Percentiles rank a stretch among this genome's conserved stretches.
These are phyloP conservation scores for Nakazawaea siamensis DNA, from an alignment of 805 yeast genomes.

Conservation along the genomic window DNA sequence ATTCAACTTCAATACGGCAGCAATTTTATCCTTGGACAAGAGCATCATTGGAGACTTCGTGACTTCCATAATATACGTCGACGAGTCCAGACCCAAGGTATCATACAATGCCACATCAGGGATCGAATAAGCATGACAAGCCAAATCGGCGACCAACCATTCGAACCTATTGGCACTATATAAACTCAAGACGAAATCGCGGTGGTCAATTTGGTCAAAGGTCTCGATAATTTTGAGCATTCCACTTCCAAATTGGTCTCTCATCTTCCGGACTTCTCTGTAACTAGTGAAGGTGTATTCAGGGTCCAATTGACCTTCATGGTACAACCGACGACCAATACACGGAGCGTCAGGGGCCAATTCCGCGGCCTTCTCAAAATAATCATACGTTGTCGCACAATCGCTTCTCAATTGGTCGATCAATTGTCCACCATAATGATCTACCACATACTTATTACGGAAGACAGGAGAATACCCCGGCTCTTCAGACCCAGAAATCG, in stretches of 20 bases:
- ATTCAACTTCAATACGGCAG: constrained; percentile 32
- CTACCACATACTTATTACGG: constrained; percentile 1
- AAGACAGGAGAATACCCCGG: constrained; percentile 8
- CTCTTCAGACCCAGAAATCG: constrained; percentile 1
- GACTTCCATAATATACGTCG: constrained; percentile 51
- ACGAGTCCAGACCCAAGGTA: constrained; percentile 50
- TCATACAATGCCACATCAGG: constrained; percentile 50
- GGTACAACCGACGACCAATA: constrained; percentile 27
- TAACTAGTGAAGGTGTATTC: constrained; percentile 37
- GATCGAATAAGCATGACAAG: constrained; percentile 49
- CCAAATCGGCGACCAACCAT: constrained; percentile 66
- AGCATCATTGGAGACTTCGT: constrained; percentile 55
- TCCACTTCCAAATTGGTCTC: constrained; percentile 49
- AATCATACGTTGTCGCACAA: constrained; percentile 28
- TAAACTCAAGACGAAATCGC: constrained; percentile 43
- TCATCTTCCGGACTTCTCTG: constrained; percentile 30
- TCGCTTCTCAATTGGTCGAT: too few relatives aligned
- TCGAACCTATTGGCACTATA: constrained; percentile 54
- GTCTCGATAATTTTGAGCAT: constrained; percentile 30
- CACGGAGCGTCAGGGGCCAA: constrained; percentile 22
- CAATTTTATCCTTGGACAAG: constrained; percentile 43
- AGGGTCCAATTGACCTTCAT: constrained; percentile 28
- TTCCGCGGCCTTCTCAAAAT: constrained; percentile 23
- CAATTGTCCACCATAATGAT: constrained; percentile 18
- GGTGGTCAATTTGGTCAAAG: constrained; percentile 8